Conservation (phyloP, 1,139 yeast species). For the Arxiozyma heterogenica region DNA sequence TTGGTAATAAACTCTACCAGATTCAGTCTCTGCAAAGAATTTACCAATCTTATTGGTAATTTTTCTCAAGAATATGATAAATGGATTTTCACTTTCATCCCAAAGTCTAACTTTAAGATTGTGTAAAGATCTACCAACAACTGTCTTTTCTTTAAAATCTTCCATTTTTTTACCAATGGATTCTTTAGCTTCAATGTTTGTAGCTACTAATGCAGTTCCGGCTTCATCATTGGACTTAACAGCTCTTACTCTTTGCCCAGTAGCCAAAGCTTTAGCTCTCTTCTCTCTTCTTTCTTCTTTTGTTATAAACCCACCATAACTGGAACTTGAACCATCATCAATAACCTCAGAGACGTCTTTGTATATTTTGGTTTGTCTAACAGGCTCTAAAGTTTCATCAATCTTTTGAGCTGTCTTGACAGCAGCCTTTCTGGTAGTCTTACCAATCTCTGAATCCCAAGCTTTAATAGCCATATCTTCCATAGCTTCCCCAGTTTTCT, state of each 20-base stretch:
- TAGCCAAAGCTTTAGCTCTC: slow-evolving; percentile 58
- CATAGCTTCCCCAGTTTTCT: slow-evolving; percentile 87
- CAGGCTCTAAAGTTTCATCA: slow-evolving; percentile 83
- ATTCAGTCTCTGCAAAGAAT: slow-evolving; percentile 91
- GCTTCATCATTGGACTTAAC: slow-evolving; percentile 80
- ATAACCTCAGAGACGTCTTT: slow-evolving; percentile 83
- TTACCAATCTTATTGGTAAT: slow-evolving; percentile 74
- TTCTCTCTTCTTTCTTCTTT: slow-evolving; percentile 74
- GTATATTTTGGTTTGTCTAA: slow-evolving; percentile 81
- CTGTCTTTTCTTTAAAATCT: slow-evolving; percentile 56
- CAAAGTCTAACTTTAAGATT: slow-evolving; percentile 58
- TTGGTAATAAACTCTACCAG: slow-evolving; percentile 79
- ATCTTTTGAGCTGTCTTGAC: slow-evolving; percentile 71
- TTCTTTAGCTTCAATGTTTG: slow-evolving; percentile 70
- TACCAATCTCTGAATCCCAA: slow-evolving; percentile 94
- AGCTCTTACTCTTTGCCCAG: slow-evolving; percentile 53
- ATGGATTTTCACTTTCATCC: slow-evolving; percentile 94
- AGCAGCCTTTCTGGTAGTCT: slow-evolving; percentile 76
- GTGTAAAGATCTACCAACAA: slow-evolving; percentile 58
- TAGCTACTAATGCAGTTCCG: slow-evolving; percentile 73
- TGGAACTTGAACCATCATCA: slow-evolving; percentile 80
- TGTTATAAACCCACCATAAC: slow-evolving; percentile 88
- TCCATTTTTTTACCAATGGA: slow-evolving; percentile 62
- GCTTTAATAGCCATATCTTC: slow-evolving; percentile 86
- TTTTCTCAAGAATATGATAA: slow-evolving; percentile 73